Percentiles rank a stretch among this genome's conserved stretches.
These are phyloP conservation scores for Penicillium vulpinum DNA, from an alignment of 2,329 filamentous ascomycete species.

Conservation along the genomic window DNA sequence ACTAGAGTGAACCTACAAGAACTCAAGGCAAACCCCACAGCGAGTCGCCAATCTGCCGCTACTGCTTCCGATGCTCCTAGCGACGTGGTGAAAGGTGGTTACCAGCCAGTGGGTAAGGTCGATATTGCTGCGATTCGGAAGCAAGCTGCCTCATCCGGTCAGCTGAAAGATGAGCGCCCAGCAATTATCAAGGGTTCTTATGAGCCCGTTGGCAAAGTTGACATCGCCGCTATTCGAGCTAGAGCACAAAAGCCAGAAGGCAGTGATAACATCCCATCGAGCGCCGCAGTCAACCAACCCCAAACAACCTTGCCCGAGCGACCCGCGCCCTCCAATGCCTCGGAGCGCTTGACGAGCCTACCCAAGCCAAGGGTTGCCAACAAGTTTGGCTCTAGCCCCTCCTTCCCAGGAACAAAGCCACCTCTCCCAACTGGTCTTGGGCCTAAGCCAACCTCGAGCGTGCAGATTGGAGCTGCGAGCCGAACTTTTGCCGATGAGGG, in stretches of 20 bases:
- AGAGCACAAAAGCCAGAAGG: slow-evolving; percentile 67
- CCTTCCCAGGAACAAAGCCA: slow-evolving; percentile 86
- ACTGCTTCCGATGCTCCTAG: slow-evolving; percentile 47
- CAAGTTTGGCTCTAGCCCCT: slow-evolving; percentile 71
- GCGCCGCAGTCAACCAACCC: slow-evolving; percentile 48
- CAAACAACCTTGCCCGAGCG: slow-evolving; percentile 70
- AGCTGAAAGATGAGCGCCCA: slow-evolving; percentile 70
- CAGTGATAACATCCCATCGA: slow-evolving; percentile 46
- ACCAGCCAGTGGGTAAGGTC: slow-evolving; percentile 95
- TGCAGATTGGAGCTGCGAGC: slow-evolving; percentile 72
- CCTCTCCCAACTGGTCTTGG: slow-evolving; percentile 71
- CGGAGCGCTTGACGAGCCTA: slow-evolving; percentile 79
- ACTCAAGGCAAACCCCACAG: slow-evolving; percentile 64
- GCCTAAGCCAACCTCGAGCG: slow-evolving; percentile 59
- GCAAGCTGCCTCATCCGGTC: slow-evolving; percentile 64
- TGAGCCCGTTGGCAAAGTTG: slow-evolving; percentile 92
- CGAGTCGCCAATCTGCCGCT: slow-evolving; percentile 56
- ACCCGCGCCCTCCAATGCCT: slow-evolving; percentile 68
- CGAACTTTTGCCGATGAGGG: slow-evolving; percentile 92
- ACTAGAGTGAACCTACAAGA: slow-evolving; percentile 93
- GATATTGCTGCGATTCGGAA: slow-evolving; percentile 87
- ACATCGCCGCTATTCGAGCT: slow-evolving; percentile 90
- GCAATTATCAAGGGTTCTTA: slow-evolving; percentile 88
- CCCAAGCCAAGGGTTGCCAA: slow-evolving; percentile 96
- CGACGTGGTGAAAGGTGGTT: slow-evolving; percentile 79